phyloP scores from a whole-genome alignment of 495 filamentous ascomycete species.

The Neurospora sp. region DNA sequence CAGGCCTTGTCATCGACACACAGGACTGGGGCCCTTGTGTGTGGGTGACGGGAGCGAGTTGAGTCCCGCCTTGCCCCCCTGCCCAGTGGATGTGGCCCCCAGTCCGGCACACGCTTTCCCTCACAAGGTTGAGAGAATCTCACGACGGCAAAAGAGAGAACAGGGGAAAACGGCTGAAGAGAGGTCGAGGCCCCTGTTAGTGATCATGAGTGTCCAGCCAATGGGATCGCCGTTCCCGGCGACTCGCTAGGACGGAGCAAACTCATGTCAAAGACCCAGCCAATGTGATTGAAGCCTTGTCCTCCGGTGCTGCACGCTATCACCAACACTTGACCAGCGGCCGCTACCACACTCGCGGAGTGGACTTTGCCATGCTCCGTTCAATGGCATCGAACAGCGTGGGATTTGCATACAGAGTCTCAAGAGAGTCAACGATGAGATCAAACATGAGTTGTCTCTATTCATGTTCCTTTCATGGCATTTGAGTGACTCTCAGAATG shows the following conservation, averaged over 20 bases:
- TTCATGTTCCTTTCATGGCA: not conserved
- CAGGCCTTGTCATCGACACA: slow-evolving; percentile 1
- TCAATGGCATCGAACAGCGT: not conserved
- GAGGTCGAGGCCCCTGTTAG: slow-evolving; percentile 19
- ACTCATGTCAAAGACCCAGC: slow-evolving; percentile 11
- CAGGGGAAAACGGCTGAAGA: slow-evolving; percentile 7
- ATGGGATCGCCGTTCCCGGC: slow-evolving; percentile 15
- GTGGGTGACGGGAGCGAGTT: not conserved
- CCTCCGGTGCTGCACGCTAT: slow-evolving; percentile 3
- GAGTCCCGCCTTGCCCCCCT: not conserved
- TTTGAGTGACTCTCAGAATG: not conserved
- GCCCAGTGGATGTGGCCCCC: not conserved
- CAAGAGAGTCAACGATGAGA: not conserved
- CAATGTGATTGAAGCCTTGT: slow-evolving; percentile 6
- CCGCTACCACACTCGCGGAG: not conserved
- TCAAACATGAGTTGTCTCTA: not conserved
- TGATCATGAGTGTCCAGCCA: slow-evolving; percentile 10
- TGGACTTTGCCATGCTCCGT: not conserved
- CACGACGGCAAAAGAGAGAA: slow-evolving; percentile 15
- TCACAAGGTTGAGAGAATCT: slow-evolving; percentile 6
- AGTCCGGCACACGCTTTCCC: slow-evolving; percentile 1
- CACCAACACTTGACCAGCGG: slow-evolving; percentile 1
- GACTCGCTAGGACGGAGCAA: slow-evolving; percentile 19
- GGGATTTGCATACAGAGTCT: not conserved
- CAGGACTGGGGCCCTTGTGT: slow-evolving; percentile 1